Evolutionary conservation across 2,329 filamentous ascomycete genomes (phyloP).

Genomic region (Didymella lethalis): DNA sequence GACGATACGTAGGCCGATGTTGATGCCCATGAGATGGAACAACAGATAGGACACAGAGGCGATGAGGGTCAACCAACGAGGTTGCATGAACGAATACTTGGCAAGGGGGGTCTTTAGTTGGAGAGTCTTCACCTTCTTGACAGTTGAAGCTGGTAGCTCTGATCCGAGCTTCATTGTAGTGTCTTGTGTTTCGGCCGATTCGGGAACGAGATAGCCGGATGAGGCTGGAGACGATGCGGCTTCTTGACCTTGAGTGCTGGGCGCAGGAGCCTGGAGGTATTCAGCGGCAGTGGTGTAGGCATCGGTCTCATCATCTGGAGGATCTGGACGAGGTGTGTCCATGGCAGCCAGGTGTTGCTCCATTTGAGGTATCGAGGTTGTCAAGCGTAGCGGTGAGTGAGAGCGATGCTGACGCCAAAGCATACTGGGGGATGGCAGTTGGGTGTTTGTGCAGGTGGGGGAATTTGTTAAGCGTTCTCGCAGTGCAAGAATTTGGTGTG

Average conservation of each 20-base stretch:
- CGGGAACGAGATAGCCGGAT: not conserved
- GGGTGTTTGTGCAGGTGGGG: not conserved
- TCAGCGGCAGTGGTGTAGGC: not conserved
- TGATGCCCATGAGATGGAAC: conserved; percentile 17
- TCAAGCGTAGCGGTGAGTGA: conserved; percentile 1
- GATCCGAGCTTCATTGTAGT: not conserved
- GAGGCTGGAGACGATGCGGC: not conserved
- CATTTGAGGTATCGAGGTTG: conserved; percentile 5
- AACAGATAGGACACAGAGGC: conserved; percentile 19
- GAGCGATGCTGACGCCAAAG: conserved; percentile 8
- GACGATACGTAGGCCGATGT: conserved; percentile 11
- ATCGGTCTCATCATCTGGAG: not conserved
- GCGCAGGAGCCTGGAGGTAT: not conserved
- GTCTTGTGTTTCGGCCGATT: not conserved
- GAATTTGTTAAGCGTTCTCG: not conserved
- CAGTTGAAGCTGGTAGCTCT: not conserved
- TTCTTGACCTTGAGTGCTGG: not conserved
- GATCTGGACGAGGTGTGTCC: not conserved
- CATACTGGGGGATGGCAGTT: not conserved
- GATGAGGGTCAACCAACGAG: conserved; percentile 18
- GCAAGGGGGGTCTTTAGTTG: not conserved
- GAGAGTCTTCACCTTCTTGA: not conserved
- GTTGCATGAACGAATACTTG: conserved; percentile 7
- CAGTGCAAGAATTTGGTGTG: not conserved
- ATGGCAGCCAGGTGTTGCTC: conserved; percentile 2